Base-by-base conservation (phyloP, 2,329 filamentous ascomycete genomes). In the Fusarium siculi region DNA sequence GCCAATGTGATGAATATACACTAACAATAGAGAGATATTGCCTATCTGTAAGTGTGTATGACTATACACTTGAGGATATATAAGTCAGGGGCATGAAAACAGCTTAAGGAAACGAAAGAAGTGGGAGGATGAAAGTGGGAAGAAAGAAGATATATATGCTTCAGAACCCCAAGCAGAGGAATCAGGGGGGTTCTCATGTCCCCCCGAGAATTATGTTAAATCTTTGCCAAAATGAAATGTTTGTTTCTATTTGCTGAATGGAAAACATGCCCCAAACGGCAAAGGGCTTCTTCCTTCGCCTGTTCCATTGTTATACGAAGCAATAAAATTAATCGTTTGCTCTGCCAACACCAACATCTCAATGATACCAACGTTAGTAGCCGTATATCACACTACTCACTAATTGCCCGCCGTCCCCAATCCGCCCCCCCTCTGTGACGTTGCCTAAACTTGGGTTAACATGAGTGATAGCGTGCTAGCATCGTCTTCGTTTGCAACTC, bases 371-470 rank as follows among this genome's bases (percentile, higher is more conserved):
- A 18, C 6, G 5, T 6, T 19, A 36, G 14, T 47, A 46, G 40
- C 15, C 1, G 10, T n/a, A 21, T 8, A 28, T 6, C 4, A 12
- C 30, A 30, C 28, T 3, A 30, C 28, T 30, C 28, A 2, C 28
- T 30, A 30, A 9, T 30, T 3, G 28, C 28, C 9, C 9, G 28
- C 9, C 9, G 28, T 16, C 10, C 7, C 40, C 30, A n/a, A n/a
- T n/a, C n/a, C n/a, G n/a, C n/a, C n/a, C 25, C 25, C 25, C 25
- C 0, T 7, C 6, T 7, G 15, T 7, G 10, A n/a, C 2, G 18
- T 23, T 47, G n/a, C 15, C 23, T n/a, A 5, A 21, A 23, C 21
- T 36, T 12, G 10, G 7, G 2, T 25, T 32, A 4, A 21, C 5
- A n/a, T 36, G 54, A 18, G 19, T 15, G 11, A 28, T 5, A 9